phyloP scores from a whole-genome alignment of 306 rosid species.

The Trifolium dubium region DNA sequence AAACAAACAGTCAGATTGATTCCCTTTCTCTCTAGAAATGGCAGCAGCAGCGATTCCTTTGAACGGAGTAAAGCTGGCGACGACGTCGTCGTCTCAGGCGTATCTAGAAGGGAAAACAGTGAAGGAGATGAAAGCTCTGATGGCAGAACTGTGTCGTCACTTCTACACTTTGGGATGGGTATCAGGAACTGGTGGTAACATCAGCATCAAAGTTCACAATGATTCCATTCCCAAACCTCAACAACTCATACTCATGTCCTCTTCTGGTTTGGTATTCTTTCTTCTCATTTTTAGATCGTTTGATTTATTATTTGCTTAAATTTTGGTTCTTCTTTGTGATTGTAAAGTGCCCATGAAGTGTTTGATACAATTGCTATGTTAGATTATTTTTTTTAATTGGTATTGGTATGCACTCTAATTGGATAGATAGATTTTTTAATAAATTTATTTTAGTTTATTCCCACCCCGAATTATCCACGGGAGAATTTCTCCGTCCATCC shows the following conservation, averaged over 20 bases:
- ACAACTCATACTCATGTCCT: conserved; percentile 81
- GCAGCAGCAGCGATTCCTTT: conserved; percentile 47
- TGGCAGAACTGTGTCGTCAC: conserved; percentile 91
- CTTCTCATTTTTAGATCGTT: not conserved
- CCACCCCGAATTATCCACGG: no score
- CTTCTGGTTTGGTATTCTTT: conserved; percentile 73
- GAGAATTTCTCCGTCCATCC: no score
- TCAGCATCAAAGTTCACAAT: conserved; percentile 82
- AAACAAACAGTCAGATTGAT: not conserved
- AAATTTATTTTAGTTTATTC: no score
- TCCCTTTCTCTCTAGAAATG: conserved; percentile 44
- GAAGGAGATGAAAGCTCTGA: conserved; percentile 69
- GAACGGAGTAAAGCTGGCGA: conserved; percentile 54
- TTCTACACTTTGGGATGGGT: conserved; percentile 95
- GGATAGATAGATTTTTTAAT: no score
- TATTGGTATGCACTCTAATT: no score
- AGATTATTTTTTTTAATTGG: not conserved
- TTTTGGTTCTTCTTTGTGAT: not conserved
- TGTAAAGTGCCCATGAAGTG: conserved; percentile 7
- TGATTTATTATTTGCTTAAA: not conserved
- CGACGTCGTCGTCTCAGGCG: conserved; percentile 67
- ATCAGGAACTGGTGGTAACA: conserved; percentile 93
- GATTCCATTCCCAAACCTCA: conserved; percentile 72
- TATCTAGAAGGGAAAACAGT: conserved; percentile 70
- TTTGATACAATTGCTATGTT: conserved; percentile 13